Conservation (phyloP, 768 basidiomycete species). For the Tricholoma flavovirens region DNA sequence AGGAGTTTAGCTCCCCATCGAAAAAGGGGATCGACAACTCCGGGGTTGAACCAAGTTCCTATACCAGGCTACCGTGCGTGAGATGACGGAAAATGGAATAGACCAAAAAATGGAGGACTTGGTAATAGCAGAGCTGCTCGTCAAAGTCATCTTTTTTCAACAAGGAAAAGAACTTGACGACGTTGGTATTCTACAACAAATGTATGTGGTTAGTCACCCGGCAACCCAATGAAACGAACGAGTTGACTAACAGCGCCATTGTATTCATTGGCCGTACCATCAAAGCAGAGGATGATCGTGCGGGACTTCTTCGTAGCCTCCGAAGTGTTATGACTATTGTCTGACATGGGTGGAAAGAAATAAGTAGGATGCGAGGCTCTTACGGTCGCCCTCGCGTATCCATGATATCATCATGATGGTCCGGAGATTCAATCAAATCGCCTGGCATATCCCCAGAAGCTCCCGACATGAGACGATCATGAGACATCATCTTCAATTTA, state of each 20-base stretch:
- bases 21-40: conserved; percentile 59
- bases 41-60: conserved; percentile 53
- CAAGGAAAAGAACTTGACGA: conserved; percentile 64
- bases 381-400: neutral
- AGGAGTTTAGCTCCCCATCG: conserved; percentile 52
- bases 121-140: conserved; percentile 64
- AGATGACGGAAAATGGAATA: conserved; percentile 29
- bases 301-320: conserved; percentile 23
- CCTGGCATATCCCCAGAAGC: neutral
- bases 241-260: conserved; percentile 33
- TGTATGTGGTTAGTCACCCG: neutral
- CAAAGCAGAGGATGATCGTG: conserved; percentile 61
- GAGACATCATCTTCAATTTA: neutral
- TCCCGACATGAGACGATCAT: neutral
- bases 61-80: conserved; percentile 33
- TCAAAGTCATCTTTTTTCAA: conserved; percentile 50
- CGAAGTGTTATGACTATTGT: neutral
- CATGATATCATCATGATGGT: neutral
- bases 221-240: neutral
- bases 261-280: conserved; percentile 58
- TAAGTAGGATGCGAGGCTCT: neutral
- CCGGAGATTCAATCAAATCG: neutral
- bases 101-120: conserved; percentile 34
- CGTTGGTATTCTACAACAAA: conserved; percentile 50
- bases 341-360: neutral